phyloP scores from a whole-genome alignment of 2,329 filamentous ascomycete genomes.

The Aschersonia sp. region DNA sequence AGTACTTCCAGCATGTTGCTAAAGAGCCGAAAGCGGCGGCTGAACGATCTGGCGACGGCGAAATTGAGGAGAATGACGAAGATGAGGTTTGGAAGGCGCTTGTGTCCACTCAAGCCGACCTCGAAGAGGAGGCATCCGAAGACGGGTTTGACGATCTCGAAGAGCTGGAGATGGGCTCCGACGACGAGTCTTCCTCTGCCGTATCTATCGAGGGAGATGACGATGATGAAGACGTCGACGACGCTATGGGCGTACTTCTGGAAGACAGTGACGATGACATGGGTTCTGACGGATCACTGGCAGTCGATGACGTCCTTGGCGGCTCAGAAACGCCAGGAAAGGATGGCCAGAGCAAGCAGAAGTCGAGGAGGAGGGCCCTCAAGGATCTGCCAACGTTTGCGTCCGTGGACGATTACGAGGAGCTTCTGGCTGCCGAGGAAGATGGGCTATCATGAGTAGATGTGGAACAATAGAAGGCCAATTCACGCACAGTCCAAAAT shows the following conservation, averaged over 20 bases:
- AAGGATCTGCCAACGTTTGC: constrained; percentile 88
- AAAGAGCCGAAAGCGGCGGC: constrained; percentile 38
- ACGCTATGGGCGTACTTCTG: constrained; percentile 20
- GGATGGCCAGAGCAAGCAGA: constrained; percentile 14
- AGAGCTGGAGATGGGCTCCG: constrained; percentile 32
- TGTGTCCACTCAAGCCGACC: constrained; percentile 63
- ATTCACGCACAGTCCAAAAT: no score
- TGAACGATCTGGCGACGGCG: constrained; percentile 39
- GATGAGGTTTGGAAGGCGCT: constrained; percentile 88
- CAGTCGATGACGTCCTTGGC: constrained; percentile 10
- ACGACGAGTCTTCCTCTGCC: constrained; percentile 24
- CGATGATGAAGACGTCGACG: constrained; percentile 29
- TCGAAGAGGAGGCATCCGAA: constrained; percentile 33
- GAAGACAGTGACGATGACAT: constrained; percentile 26
- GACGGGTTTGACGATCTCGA: constrained; percentile 34
- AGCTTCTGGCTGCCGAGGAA: constrained; percentile 61
- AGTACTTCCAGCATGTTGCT: constrained; percentile 72
- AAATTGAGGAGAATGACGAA: constrained; percentile 42
- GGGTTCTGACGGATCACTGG: constrained; percentile 26
- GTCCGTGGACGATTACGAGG: constrained; percentile 84
- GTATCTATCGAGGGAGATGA: constrained; percentile 28
- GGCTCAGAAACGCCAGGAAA: constrained; percentile 36
- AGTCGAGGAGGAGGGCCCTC: constrained; percentile 63
- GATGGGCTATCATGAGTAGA: constrained; percentile 22
- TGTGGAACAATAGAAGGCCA: no score